Percentiles rank a stretch among this genome's conserved stretches.
These are phyloP conservation scores for Candida fluviatilis DNA, from an alignment of 805 yeast species.

Conservation along the genomic window DNA sequence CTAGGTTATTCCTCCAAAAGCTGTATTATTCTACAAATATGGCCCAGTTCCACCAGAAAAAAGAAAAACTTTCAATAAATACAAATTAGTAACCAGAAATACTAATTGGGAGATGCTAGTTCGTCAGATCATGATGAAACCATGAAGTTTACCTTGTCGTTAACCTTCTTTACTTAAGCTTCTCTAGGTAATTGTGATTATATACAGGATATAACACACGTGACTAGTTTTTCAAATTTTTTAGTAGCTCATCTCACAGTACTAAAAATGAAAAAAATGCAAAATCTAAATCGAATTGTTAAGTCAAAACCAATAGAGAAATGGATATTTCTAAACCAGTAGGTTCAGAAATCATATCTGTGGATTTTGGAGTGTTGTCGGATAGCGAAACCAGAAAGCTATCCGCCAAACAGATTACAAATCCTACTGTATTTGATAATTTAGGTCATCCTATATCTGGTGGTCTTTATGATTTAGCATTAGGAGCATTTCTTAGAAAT, in stretches of 20 bases:
- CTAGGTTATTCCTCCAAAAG: no score
- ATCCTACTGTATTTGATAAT: slow-evolving; percentile 93
- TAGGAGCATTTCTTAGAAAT: slow-evolving; percentile 89
- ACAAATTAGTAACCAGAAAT: no score
- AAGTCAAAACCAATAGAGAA: neutral
- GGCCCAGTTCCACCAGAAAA: no score
- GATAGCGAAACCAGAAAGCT: slow-evolving; percentile 78
- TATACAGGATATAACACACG: neutral
- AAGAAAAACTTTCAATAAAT: no score
- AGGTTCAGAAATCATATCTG: slow-evolving; percentile 89
- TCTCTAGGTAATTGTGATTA: no score
- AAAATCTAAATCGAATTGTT: neutral
- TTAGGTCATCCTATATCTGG: slow-evolving; percentile 93
- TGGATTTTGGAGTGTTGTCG: slow-evolving; percentile 84
- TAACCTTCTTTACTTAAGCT: no score
- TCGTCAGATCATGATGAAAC: no score
- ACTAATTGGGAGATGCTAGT: no score
- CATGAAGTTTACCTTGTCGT: no score
- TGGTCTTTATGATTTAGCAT: slow-evolving; percentile 90
- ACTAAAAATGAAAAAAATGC: neutral
- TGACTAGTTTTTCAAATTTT: slow-evolving; percentile 7
- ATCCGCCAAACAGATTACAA: slow-evolving; percentile 93
- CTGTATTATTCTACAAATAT: no score
- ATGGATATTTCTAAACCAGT: slow-evolving; percentile 98
- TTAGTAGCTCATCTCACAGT: slow-evolving; percentile 5